Evolutionary conservation across 345 rosid species (phyloP).

Genomic region (Arabidopsis suecica): DNA sequence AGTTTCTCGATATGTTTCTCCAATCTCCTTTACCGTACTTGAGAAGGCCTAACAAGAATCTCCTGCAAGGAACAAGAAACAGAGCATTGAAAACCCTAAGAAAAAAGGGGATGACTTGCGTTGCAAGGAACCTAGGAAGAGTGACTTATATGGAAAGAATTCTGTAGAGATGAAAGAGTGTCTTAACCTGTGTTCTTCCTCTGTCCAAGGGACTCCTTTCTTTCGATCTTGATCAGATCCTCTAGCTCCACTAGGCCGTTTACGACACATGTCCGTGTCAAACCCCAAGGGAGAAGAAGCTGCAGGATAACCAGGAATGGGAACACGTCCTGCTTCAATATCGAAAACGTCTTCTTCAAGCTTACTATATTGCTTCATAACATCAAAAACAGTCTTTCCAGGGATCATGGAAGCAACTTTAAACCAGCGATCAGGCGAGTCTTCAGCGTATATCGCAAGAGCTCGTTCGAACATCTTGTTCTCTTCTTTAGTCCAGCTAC

Average conservation of each 20-base stretch:
- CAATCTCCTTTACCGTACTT: conserved; percentile 97
- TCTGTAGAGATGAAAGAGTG: conserved; percentile 1
- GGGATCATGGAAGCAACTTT: conserved; percentile 76
- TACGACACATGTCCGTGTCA: conserved; percentile 52
- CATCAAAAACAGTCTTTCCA: conserved; percentile 74
- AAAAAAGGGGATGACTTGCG: conserved; percentile 30
- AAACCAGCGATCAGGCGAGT: conserved; percentile 73
- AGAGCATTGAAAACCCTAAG: conserved; percentile 26
- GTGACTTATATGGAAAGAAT: not conserved
- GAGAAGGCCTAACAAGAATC: conserved; percentile 79
- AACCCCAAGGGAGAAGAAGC: conserved; percentile 55
- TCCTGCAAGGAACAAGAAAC: conserved; percentile 50
- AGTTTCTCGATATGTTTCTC: conserved; percentile 92
- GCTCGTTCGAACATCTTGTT: conserved; percentile 84
- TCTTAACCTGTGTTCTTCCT: conserved; percentile 89
- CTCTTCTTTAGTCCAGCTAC: conserved; percentile 74
- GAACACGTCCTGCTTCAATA: conserved; percentile 79
- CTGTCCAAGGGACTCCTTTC: conserved; percentile 98
- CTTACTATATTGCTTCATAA: conserved; percentile 67
- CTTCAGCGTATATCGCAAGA: conserved; percentile 66
- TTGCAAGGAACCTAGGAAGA: conserved; percentile 17
- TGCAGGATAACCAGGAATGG: conserved; percentile 67
- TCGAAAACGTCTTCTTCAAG: conserved; percentile 70
- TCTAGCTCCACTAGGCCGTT: conserved; percentile 53
- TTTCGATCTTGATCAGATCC: conserved; percentile 77